Evolutionary conservation across 1,139 yeast genomes (phyloP).

Genomic region (Taphrina wiesneri): DNA sequence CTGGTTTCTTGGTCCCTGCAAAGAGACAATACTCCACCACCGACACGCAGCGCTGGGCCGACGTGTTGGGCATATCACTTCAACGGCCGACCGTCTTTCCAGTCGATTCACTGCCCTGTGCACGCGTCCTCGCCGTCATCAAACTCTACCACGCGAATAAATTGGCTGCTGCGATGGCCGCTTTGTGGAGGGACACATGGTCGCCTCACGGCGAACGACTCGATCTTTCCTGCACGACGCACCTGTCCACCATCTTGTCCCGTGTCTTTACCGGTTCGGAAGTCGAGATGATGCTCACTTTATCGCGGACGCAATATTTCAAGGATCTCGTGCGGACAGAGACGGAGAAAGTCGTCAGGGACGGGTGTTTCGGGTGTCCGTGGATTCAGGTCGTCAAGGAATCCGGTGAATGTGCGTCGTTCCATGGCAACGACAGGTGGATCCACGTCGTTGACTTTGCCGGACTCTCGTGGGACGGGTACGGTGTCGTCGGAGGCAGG

Average conservation of each 20-base stretch:
- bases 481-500: slow-evolving; percentile 8
- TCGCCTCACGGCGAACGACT: not conserved
- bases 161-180: slow-evolving; percentile 4
- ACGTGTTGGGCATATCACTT: not conserved
- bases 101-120: not conserved
- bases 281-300: slow-evolving; percentile 4
- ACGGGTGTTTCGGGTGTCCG: slow-evolving; percentile 6
- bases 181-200: not conserved
- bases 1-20: not conserved
- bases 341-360: not conserved
- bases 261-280: slow-evolving; percentile 20
- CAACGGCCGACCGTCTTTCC: not conserved
- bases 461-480: slow-evolving; percentile 14
- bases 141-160: slow-evolving; percentile 1
- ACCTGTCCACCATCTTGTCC: slow-evolving; percentile 6
- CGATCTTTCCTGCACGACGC: not conserved
- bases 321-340: not conserved
- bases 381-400: slow-evolving; percentile 18
- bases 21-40: not conserved
- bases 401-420: not conserved
- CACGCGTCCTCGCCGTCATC: slow-evolving; percentile 16
- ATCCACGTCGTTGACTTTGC: slow-evolving; percentile 6
- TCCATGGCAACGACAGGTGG: slow-evolving; percentile 12
- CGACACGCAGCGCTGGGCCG: slow-evolving; percentile 1
- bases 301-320: not conserved